phyloP scores from a whole-genome alignment of 2,329 filamentous ascomycete genomes.

The Zymoseptoria tritici region DNA sequence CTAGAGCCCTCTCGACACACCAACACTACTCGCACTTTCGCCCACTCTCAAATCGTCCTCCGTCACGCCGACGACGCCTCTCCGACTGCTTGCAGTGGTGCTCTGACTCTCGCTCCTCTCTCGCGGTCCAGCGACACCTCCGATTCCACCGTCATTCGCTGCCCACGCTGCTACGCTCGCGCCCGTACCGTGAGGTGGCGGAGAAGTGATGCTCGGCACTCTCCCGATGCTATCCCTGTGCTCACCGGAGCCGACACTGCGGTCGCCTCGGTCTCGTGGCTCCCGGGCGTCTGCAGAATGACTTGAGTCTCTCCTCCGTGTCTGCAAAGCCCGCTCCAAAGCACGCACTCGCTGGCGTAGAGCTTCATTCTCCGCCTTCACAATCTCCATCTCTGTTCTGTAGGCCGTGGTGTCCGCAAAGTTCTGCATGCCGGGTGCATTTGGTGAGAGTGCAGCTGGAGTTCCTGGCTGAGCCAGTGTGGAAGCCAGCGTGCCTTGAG shows the following conservation, averaged over 20 bases:
- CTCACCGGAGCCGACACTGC: background rate
- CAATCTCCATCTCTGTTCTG: constrained; percentile 41
- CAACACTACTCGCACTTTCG: constrained; percentile 30
- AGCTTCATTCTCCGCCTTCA: constrained; percentile 43
- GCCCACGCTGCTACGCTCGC: constrained; percentile 25
- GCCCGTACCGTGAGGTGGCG: constrained; percentile 10
- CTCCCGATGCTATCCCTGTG: background rate
- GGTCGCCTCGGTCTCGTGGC: background rate
- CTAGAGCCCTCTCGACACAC: constrained; percentile 13
- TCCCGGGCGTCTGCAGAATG: constrained; percentile 17
- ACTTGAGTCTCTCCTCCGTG: constrained; percentile 26
- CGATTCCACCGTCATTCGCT: constrained; percentile 22
- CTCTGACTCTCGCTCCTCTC: constrained; percentile 33
- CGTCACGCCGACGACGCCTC: constrained; percentile 14
- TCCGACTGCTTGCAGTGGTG: constrained; percentile 29
- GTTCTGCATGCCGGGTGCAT: constrained; percentile 20
- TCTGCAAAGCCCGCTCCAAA: constrained; percentile 37
- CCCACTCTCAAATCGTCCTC: constrained; percentile 31
- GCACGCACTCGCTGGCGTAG: constrained; percentile 42
- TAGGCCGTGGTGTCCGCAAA: constrained; percentile 38
- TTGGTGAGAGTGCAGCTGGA: constrained; percentile 12
- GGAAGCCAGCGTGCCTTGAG: constrained; percentile 20
- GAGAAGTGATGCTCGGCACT: constrained; percentile 6
- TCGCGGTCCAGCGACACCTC: constrained; percentile 28
- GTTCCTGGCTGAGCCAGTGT: constrained; percentile 22